Evolutionary conservation across 2,329 filamentous ascomycete species (phyloP).

Genomic region (Rhexocercosporidium sp.): DNA sequence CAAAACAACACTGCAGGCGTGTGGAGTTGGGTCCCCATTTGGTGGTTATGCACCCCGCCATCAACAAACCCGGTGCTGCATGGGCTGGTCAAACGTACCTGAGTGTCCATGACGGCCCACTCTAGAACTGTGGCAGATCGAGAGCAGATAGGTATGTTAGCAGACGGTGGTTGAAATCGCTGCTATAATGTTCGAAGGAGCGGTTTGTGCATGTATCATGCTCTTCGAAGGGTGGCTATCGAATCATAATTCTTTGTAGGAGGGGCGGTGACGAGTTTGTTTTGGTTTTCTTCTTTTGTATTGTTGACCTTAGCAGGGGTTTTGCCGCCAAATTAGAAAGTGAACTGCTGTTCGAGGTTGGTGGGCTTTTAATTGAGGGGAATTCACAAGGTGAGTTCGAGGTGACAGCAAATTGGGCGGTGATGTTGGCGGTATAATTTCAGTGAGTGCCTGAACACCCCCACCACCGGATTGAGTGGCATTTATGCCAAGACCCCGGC

Average conservation of each 20-base stretch:
- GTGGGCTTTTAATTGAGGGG: neutral
- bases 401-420: neutral
- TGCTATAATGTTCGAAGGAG: constrained; percentile 17
- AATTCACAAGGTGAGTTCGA: neutral
- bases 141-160: constrained; percentile 5
- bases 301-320: neutral
- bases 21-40: neutral
- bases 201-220: constrained; percentile 35
- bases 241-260: constrained; percentile 35
- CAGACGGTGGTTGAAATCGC: constrained; percentile 26
- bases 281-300: neutral
- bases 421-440: constrained; percentile 11
- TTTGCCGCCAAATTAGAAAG: neutral
- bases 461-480: constrained; percentile 15
- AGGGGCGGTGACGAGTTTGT: constrained; percentile 22
- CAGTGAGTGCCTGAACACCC: constrained; percentile 21
- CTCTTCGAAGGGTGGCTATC: constrained; percentile 34
- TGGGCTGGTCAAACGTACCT: constrained; percentile 36
- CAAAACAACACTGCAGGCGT: neutral
- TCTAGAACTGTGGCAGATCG: constrained; percentile 18
- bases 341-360: neutral
- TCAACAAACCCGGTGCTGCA: constrained; percentile 14
- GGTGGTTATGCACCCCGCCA: constrained; percentile 14
- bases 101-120: constrained; percentile 39
- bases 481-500: constrained; percentile 10